Conservation (phyloP, 306 rosid genomes). For the Casuarina glauca region DNA sequence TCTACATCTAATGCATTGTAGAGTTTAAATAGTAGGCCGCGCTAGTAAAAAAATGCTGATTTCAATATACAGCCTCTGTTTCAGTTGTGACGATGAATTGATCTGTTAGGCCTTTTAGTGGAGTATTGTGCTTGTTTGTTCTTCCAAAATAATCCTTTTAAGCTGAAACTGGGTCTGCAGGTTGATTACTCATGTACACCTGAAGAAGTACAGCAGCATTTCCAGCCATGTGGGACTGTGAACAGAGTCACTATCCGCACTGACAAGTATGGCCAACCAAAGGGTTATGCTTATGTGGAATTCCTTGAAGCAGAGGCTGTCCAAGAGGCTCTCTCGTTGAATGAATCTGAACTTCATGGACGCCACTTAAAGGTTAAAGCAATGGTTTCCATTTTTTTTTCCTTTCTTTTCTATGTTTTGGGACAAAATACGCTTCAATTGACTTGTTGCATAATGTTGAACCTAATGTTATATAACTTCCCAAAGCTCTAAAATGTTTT, state of each 20-base stretch:
- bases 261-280: slow-evolving; percentile 86
- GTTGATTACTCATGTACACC: slow-evolving; percentile 83
- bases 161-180: slow-evolving; percentile 39
- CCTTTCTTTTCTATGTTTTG: background rate
- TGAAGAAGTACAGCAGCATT: slow-evolving; percentile 92
- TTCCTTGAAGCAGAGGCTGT: slow-evolving; percentile 78
- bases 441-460: background rate
- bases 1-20: slow-evolving; percentile 1
- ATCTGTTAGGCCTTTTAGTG: background rate
- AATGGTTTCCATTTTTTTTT: background rate
- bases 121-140: slow-evolving; percentile 18
- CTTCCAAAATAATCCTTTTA: slow-evolving; percentile 10
- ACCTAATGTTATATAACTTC: background rate
- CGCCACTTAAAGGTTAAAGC: slow-evolving; percentile 75
- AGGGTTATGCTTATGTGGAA: slow-evolving; percentile 90
- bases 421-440: background rate
- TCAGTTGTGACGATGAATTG: background rate
- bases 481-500: background rate
- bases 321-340: slow-evolving; percentile 71
- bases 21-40: background rate
- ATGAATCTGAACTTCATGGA: slow-evolving; percentile 83
- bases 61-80: background rate
- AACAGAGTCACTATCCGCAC: slow-evolving; percentile 84
- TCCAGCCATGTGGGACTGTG: slow-evolving; percentile 78
- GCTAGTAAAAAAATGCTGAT: background rate